phyloP scores from a whole-genome alignment of 176 grass and related monocot genomes.

The Raddia guianensis region DNA sequence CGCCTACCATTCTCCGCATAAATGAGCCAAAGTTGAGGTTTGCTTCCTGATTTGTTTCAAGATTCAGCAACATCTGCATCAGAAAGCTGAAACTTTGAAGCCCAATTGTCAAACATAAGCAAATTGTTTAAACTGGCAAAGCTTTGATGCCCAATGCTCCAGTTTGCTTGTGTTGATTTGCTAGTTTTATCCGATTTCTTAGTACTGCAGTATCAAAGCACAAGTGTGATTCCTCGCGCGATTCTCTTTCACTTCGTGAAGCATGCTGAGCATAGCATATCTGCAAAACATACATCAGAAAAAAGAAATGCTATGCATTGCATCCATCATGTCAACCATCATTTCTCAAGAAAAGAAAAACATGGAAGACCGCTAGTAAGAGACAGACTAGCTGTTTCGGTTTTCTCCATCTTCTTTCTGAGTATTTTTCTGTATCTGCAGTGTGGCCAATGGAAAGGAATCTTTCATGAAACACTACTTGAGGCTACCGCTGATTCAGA shows the following conservation, averaged over 20 bases:
- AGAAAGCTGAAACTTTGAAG: background rate
- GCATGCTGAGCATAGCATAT: constrained; percentile 17
- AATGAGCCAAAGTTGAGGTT: constrained; percentile 32
- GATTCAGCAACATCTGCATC: constrained; percentile 32
- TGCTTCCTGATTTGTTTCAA: constrained; percentile 19
- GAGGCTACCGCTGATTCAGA: constrained; percentile 46
- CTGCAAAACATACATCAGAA: background rate
- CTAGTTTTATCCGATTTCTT: constrained; percentile 11
- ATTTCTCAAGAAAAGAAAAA: background rate
- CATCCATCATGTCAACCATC: constrained; percentile 18
- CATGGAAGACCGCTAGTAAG: background rate
- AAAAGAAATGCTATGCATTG: background rate
- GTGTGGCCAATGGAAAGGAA: constrained; percentile 39
- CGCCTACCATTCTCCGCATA: constrained; percentile 41
- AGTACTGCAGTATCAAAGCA: constrained; percentile 38
- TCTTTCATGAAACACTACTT: constrained; percentile 34
- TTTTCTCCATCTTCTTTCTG: constrained; percentile 39
- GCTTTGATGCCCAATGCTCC: constrained; percentile 2
- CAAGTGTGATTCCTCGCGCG: constrained; percentile 6
- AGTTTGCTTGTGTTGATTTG: constrained; percentile 48
- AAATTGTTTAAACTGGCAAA: background rate
- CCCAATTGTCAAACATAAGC: constrained; percentile 6
- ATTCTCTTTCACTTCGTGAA: background rate
- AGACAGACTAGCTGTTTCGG: constrained; percentile 20
- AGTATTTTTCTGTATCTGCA: constrained; percentile 6